These are phyloP conservation scores for Sugiyamaella boreocaroliniensis DNA, from an alignment of 805 yeast species.

Conservation along the genomic window DNA sequence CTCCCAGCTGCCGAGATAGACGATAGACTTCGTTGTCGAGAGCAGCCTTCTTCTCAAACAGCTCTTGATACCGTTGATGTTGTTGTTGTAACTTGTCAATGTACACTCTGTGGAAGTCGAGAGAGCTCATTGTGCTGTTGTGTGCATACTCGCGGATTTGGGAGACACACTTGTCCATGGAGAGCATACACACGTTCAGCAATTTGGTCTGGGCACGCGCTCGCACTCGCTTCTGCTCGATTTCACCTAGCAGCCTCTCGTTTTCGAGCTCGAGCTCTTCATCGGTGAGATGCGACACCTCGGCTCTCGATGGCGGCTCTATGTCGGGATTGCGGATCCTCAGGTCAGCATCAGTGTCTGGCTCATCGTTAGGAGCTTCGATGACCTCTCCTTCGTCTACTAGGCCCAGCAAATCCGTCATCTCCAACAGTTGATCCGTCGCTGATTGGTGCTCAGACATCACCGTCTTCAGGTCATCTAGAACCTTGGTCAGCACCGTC, in stretches of 20 bases:
- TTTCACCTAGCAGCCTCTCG: conserved; percentile 11
- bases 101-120: conserved; percentile 17
- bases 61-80: conserved; percentile 16
- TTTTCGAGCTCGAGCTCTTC: conserved; percentile 10
- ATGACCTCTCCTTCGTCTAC: not conserved
- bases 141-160: conserved; percentile 16
- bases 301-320: not conserved
- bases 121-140: conserved; percentile 15
- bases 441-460: conserved; percentile 20
- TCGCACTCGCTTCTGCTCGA: conserved; percentile 8
- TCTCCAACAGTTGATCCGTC: conserved; percentile 18
- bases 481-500: conserved; percentile 19
- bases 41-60: conserved; percentile 13
- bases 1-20: conserved; percentile 15
- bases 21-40: conserved; percentile 15
- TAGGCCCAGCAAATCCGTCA: conserved; percentile 13
- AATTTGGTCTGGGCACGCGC: conserved; percentile 12
- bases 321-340: not conserved
- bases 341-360: conserved; percentile 8
- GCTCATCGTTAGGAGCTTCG: conserved; percentile 7
- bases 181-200: conserved; percentile 12
- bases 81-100: conserved; percentile 14
- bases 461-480: conserved; percentile 19
- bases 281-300: not conserved
- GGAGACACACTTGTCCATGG: conserved; percentile 17